Conservation (phyloP, 768 basidiomycete species). For the Leccinum barrowsii region DNA sequence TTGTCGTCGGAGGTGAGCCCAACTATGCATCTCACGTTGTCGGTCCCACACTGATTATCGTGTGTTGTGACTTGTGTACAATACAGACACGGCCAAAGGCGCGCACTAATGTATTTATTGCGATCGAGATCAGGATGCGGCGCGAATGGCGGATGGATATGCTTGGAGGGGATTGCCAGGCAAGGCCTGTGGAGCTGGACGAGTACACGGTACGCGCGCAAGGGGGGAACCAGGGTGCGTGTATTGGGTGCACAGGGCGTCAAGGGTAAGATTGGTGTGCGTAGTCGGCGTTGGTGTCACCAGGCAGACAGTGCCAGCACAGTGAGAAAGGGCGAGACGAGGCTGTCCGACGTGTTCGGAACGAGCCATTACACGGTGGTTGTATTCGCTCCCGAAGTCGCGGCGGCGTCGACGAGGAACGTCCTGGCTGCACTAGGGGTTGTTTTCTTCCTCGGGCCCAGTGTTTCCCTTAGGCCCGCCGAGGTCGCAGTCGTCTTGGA, state of each 20-base stretch:
- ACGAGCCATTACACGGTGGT: no score
- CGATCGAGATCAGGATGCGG: not conserved
- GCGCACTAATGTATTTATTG: not conserved
- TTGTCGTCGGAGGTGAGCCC: constrained; percentile 41
- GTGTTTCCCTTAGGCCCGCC: no score
- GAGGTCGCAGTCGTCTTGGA: no score
- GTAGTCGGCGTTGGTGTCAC: not conserved
- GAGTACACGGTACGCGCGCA: constrained; percentile 16
- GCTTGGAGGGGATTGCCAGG: constrained; percentile 31
- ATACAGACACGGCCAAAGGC: constrained; percentile 41
- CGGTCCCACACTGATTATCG: not conserved
- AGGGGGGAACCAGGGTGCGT: no score
- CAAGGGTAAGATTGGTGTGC: not conserved
- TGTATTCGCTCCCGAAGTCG: no score
- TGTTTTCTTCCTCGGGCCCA: no score
- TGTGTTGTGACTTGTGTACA: constrained; percentile 11
- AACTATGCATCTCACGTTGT: not conserved
- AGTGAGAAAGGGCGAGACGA: no score
- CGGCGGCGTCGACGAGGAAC: no score
- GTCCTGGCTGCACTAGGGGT: no score
- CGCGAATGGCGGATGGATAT: not conserved
- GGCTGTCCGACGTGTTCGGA: no score
- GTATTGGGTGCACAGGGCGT: not conserved
- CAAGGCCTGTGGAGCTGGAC: constrained; percentile 34
- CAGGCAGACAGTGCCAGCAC: no score